Evolutionary conservation across 768 basidiomycete species (phyloP), one percentile per base, ranked within the genome.

Genomic region (Mycena metata): DNA sequence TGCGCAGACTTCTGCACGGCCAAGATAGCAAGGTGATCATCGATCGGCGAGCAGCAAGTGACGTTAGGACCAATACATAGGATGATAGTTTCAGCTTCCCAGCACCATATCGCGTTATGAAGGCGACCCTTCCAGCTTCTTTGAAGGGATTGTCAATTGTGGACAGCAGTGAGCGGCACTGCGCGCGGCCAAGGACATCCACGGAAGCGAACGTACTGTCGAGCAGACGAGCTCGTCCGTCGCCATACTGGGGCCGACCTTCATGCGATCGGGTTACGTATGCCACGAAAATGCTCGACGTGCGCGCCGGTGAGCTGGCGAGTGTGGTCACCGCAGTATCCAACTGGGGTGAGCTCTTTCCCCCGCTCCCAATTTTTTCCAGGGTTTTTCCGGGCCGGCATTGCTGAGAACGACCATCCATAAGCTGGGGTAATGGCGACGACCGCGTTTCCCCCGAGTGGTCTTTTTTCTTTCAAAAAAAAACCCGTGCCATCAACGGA

Each of bases 261-360:
- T 99, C 82, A 98, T 88, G 2, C 98, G 66, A 98, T 94, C 2
- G 96, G 96, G 76, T 98, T 97, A 55, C 94, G 84, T 59, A 98
- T 92, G 9, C 96, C 95, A 62, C 94, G 84, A 81, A 96, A 96
- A 79, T 96, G 96, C 81, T 99, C 97, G 35, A 98, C 91, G 77
- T 99, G 98, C 4, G 96, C 98, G 9, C 96, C 96, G 52, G 89
- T 88, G 0, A 99, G 83, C 79, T 97, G 95, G 45, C 97, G 84
- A 5, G 97, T 99, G 58, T 98, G 89, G 80, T 99, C 98, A 0
- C 97, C 97, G 60, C n/a, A n/a, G n/a, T n/a, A 99, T 94, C 97
- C 97, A 99, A 56, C n/a, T n/a, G n/a, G n/a, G n/a, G n/a, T n/a
- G n/a, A n/a, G n/a, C n/a, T n/a, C n/a, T n/a, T n/a, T n/a, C n/a